Conservation (phyloP, 2,329 filamentous ascomycete species). For the Cytospora paraplurivora region DNA sequence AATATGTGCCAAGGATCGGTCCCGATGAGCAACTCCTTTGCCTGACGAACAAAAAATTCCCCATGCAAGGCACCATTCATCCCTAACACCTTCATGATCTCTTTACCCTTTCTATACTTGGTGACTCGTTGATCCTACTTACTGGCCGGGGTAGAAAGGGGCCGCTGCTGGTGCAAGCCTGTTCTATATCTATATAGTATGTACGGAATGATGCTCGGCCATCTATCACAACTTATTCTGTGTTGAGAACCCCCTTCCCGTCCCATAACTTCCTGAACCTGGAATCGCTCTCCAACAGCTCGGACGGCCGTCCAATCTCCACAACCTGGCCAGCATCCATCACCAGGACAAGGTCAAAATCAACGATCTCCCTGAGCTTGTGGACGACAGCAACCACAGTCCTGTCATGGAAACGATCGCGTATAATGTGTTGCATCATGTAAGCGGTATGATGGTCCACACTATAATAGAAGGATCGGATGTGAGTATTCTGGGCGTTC, state of each 20-base stretch:
- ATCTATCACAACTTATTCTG: no score
- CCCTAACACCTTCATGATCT: no score
- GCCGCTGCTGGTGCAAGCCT: no score
- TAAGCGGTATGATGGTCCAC: constrained; percentile 4
- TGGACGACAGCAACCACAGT: constrained; percentile 49
- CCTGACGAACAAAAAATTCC: no score
- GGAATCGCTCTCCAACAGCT: constrained; percentile 27
- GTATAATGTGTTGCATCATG: constrained; percentile 33
- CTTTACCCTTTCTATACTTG: no score
- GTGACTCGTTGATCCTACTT: no score
- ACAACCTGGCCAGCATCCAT: constrained; percentile 49
- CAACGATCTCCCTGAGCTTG: constrained; percentile 44
- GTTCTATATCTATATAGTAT: no score
- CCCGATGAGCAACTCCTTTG: background rate
- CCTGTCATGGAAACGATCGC: constrained; percentile 38
- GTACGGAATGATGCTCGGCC: no score
- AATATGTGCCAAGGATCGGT: background rate
- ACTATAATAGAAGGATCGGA: background rate
- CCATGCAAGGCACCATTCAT: no score
- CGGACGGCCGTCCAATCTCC: constrained; percentile 39
- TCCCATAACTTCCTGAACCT: constrained; percentile 32
- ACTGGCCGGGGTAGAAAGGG: no score
- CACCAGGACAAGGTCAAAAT: constrained; percentile 51
- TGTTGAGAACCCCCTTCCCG: no score
- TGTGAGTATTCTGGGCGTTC: background rate